Base-by-base conservation (phyloP, 208 protist genomes). In the Trypanosoma theileri region DNA sequence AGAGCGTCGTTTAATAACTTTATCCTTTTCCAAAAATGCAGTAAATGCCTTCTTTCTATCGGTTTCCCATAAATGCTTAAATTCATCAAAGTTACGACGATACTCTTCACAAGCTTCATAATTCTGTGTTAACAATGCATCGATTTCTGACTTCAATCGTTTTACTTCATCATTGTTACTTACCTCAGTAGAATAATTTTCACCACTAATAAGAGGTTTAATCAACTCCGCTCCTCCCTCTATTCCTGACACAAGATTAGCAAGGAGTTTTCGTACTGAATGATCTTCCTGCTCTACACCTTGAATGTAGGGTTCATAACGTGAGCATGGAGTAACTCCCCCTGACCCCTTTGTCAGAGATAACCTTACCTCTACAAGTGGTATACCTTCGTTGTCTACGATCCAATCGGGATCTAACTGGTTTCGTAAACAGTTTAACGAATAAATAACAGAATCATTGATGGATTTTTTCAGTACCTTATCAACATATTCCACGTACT, bases 401-500 rank as follows among this genome's bases (percentile, higher is more conserved):
- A 97, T 65, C 88, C 91, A 97, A n/a, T 87, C 83, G 0, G 91
- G 81, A 73, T 97, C 88, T 16, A 97, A 21, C 76, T 97, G 93
- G 45, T 97, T 89, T 28, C 82, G 77, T 59, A 98, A 62, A 46
- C 94, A 87, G 31, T 74, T 79, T 11, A 98, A 71, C 3, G 91
- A 92, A 46, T 85, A 24, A 40, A 97, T 57, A 19, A 94, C 81
- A n/a, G 86, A 81, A 14, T 86, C 77, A 8, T 65, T 70, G 8
- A 98, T 75, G 4, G 81, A 80, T 31, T 88, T 82, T n/a, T 84
- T 81, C 31, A 97, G 59, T 44, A 96, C 94, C 35, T 76, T 73
- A 70, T 97, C 93, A 59, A 97, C 89, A 75, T 97, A 97, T 12
- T 79, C 71, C 21, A 98, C 82, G 72, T 98, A 98, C 21, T 79